These are phyloP conservation scores for Eucalyptus sp. DNA, from an alignment of 345 rosid species.

Conservation along the genomic window DNA sequence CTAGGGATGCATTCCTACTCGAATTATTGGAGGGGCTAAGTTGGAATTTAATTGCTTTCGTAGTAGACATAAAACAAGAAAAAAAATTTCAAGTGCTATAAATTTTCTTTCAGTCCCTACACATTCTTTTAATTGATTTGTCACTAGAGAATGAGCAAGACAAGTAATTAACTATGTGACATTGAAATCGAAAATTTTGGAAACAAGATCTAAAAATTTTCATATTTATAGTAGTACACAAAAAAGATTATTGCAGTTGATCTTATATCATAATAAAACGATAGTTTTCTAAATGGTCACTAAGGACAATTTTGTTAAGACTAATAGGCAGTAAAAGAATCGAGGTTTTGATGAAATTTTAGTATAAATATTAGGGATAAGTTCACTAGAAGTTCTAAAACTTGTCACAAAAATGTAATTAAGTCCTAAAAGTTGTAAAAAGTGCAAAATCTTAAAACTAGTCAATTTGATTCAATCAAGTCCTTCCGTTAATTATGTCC, in stretches of 20 bases:
- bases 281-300: not conserved
- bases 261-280: too few relatives aligned
- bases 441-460: too few relatives aligned
- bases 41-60: not conserved
- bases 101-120: not conserved
- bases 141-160: not conserved
- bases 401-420: too few relatives aligned
- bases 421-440: too few relatives aligned
- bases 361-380: too few relatives aligned
- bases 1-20: not conserved
- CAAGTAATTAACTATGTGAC: not conserved
- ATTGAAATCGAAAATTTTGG: not conserved
- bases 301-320: not conserved
- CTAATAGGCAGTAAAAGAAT: not conserved
- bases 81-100: not conserved
- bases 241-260: not conserved
- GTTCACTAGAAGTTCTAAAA: too few relatives aligned
- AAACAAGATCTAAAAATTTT: not conserved
- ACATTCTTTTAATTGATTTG: not conserved
- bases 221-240: not conserved
- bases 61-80: not conserved
- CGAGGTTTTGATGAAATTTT: not conserved
- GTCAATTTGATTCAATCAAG: too few relatives aligned
- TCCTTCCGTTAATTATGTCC: accelerated
- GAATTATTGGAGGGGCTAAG: not conserved